These are phyloP conservation scores for Cytospora piceae DNA, from an alignment of 2,329 filamentous ascomycete genomes.

Conservation along the genomic window DNA sequence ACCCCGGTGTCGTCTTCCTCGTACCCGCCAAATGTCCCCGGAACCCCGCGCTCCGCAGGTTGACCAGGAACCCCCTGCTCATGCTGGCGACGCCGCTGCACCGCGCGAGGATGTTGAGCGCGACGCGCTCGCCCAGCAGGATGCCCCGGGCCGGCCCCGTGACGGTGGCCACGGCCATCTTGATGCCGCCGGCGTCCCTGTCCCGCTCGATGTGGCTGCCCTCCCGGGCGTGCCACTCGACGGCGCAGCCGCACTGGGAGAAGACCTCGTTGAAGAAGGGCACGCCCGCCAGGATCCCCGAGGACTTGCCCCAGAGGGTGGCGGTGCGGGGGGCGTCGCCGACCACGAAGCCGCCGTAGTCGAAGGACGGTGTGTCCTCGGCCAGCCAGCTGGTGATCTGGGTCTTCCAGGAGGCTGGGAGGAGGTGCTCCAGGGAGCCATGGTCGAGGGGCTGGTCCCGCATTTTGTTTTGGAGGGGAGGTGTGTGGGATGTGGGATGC, in stretches of 20 bases:
- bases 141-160: conserved; percentile 78
- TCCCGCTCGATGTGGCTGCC: conserved; percentile 65
- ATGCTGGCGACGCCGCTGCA: conserved; percentile 89
- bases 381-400: conserved; percentile 84
- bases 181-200: conserved; percentile 37
- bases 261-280: conserved; percentile 98
- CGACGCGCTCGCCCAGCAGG: conserved; percentile 90
- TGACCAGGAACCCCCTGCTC: conserved; percentile 57
- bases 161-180: conserved; percentile 76
- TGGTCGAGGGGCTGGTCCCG: conserved; percentile 39
- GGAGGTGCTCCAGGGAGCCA: conserved; percentile 65
- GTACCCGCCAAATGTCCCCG: conserved; percentile 87
- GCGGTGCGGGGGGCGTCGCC: conserved; percentile 68
- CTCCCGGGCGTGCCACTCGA: conserved; percentile 85
- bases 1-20: conserved; percentile 95
- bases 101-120: conserved; percentile 84
- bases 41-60: conserved; percentile 71
- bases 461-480: conserved; percentile 12
- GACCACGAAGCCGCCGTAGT: conserved; percentile 97
- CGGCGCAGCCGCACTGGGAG: conserved; percentile 83
- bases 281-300: conserved; percentile 83
- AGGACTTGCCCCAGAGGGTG: conserved; percentile 70
- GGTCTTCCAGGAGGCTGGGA: conserved; percentile 83
- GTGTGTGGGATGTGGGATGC: background rate
- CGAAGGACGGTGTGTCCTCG: conserved; percentile 94